Percentiles rank a stretch among this genome's conserved stretches.
Conservation (phyloP, 106 monocot genomes). For the Dendrobium officinale region DNA sequence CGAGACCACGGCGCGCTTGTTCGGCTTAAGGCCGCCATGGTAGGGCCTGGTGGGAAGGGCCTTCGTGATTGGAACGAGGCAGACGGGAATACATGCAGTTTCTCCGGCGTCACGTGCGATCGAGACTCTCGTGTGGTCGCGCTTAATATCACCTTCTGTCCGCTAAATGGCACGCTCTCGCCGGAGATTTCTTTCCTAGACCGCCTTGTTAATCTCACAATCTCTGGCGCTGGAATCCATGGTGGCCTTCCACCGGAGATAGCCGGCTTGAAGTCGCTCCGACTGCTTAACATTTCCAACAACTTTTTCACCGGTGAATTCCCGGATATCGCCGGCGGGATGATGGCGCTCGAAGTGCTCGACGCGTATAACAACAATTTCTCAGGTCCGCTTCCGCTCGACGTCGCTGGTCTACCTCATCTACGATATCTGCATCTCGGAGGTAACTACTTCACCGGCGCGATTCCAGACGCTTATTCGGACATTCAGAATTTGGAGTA, state of each 20-base stretch:
- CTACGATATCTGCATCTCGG: conserved; percentile 67
- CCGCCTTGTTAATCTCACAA: conserved; percentile 55
- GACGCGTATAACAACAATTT: conserved; percentile 89
- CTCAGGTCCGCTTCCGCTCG: conserved; percentile 44
- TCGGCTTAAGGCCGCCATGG: conserved; percentile 41
- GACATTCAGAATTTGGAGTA: conserved; percentile 41
- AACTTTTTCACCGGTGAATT: conserved; percentile 66
- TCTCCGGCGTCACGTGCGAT: conserved; percentile 62
- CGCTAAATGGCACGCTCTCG: conserved; percentile 26
- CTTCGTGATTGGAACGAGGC: conserved; percentile 63
- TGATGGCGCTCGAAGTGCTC: conserved; percentile 36
- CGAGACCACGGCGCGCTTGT: conserved; percentile 33
- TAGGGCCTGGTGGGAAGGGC: conserved; percentile 17
- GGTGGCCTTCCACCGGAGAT: conserved; percentile 44
- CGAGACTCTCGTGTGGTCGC: conserved; percentile 28
- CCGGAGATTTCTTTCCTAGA: conserved; percentile 40
- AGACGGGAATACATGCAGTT: conserved; percentile 35
- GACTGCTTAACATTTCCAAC: conserved; percentile 79
- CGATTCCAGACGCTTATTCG: conserved; percentile 44
- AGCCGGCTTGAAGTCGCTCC: conserved; percentile 33
- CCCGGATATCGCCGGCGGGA: conserved; percentile 20
- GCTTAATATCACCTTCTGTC: conserved; percentile 34
- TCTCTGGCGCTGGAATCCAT: conserved; percentile 33
- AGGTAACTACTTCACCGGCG: conserved; percentile 73
- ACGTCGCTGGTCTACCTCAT: conserved; percentile 4